Percentiles rank a stretch among this genome's conserved stretches.
Conservation (phyloP, 192 early-diverging fungal species). For the Coemansia sp. region DNA sequence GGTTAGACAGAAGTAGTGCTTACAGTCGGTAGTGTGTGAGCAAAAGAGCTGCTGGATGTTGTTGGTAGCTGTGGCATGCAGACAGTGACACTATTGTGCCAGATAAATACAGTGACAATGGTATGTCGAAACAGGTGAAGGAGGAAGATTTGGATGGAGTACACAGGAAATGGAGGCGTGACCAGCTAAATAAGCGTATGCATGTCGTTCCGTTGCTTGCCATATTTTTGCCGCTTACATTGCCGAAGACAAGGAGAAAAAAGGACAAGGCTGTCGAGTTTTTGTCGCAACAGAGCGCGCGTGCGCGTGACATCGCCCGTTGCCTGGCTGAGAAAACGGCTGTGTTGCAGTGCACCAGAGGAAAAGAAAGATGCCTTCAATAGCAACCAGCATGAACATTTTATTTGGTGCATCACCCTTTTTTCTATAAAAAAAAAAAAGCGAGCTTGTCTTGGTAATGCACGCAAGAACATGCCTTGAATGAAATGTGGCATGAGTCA, state of each 20-base stretch:
- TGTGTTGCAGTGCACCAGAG: background rate
- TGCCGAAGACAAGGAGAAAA: conserved; percentile 10
- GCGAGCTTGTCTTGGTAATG: too few species aligned
- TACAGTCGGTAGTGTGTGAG: background rate
- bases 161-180: background rate
- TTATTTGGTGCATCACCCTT: too few species aligned
- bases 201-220: background rate
- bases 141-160: background rate
- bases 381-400: too few species aligned
- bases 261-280: background rate
- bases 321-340: background rate
- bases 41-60: conserved; percentile 5
- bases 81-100: conserved; percentile 1
- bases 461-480: too few species aligned
- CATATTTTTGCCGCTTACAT: conserved; percentile 1
- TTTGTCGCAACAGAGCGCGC: background rate
- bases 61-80: background rate
- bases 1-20: background rate
- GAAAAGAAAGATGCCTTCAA: too few species aligned
- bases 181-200: conserved; percentile 5
- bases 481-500: background rate
- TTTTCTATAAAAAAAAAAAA: too few species aligned
- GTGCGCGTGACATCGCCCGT: background rate
- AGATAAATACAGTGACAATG: background rate
- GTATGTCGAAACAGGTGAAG: background rate